Conservation (phyloP, 805 yeast genomes). For the Candida maltosa region DNA sequence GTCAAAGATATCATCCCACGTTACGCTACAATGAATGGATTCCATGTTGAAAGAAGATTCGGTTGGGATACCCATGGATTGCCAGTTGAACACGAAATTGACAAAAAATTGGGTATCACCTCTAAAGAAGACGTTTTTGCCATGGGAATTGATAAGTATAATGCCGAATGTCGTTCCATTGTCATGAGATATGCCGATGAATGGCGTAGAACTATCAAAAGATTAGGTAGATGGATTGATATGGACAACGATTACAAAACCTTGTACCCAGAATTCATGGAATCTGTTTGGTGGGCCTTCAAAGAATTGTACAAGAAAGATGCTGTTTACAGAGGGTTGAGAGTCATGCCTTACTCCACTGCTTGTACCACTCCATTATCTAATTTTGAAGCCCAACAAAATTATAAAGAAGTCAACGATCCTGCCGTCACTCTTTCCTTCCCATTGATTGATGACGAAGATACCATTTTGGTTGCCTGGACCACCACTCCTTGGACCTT, state of each 20-base stretch:
- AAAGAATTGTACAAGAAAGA: slow-evolving; percentile 80
- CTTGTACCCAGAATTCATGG: slow-evolving; percentile 93
- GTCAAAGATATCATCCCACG: slow-evolving; percentile 97
- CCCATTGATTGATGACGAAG: slow-evolving; percentile 74
- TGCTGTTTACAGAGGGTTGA: slow-evolving; percentile 88
- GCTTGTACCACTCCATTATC: slow-evolving; percentile 95
- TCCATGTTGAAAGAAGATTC: slow-evolving; percentile 92
- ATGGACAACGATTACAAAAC: slow-evolving; percentile 98
- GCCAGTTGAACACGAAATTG: slow-evolving; percentile 98
- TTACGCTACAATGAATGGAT: slow-evolving; percentile 96
- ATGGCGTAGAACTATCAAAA: slow-evolving; percentile 90
- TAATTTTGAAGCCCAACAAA: slow-evolving; percentile 97
- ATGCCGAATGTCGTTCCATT: slow-evolving; percentile 90
- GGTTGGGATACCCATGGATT: slow-evolving; percentile 99
- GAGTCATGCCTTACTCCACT: slow-evolving; percentile 99
- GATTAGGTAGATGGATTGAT: slow-evolving; percentile 99
- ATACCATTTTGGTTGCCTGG: slow-evolving; percentile 91
- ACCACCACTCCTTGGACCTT: slow-evolving; percentile 99
- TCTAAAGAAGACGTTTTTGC: slow-evolving; percentile 93
- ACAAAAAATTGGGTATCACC: slow-evolving; percentile 90
- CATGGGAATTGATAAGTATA: slow-evolving; percentile 92
- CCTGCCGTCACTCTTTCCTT: slow-evolving; percentile 95
- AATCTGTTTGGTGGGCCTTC: slow-evolving; percentile 99
- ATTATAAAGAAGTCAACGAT: slow-evolving; percentile 94
- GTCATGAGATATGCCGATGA: slow-evolving; percentile 96